These are phyloP conservation scores for Oidium heveae DNA, from an alignment of 2,329 filamentous ascomycete species.

Conservation along the genomic window DNA sequence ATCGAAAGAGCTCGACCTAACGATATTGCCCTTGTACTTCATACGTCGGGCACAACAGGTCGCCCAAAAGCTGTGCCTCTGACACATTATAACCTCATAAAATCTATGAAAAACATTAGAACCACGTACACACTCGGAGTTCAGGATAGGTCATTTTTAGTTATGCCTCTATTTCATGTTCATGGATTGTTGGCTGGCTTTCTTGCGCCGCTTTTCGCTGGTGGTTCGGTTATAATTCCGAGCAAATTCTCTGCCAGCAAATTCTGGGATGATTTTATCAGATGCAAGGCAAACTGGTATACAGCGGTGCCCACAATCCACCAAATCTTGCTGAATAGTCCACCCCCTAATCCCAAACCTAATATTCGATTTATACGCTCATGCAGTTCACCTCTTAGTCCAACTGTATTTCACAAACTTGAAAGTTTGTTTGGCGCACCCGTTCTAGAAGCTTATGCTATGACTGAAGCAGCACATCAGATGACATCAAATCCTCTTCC, in stretches of 20 bases:
- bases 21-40: constrained; percentile 57
- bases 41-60: constrained; percentile 68
- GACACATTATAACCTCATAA: constrained; percentile 56
- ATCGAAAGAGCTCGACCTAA: constrained; percentile 38
- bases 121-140: constrained; percentile 48
- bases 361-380: constrained; percentile 68
- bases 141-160: constrained; percentile 55
- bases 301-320: constrained; percentile 85
- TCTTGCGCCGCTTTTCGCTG: constrained; percentile 48
- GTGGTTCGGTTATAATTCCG: constrained; percentile 59
- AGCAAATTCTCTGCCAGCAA: constrained; percentile 55
- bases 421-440: constrained; percentile 53
- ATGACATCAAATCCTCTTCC: constrained; percentile 59
- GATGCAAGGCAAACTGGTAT: constrained; percentile 67
- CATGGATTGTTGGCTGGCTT: constrained; percentile 70
- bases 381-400: constrained; percentile 62
- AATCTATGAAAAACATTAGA: constrained; percentile 65
- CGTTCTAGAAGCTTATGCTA: constrained; percentile 73
- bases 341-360: constrained; percentile 40
- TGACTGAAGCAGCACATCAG: constrained; percentile 75
- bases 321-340: constrained; percentile 59
- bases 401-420: constrained; percentile 56
- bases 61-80: constrained; percentile 65
- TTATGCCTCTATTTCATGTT: constrained; percentile 82
- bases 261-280: constrained; percentile 58